Base-by-base conservation (phyloP, 257 asterid genomes). In the Solanum raphanifolium region DNA sequence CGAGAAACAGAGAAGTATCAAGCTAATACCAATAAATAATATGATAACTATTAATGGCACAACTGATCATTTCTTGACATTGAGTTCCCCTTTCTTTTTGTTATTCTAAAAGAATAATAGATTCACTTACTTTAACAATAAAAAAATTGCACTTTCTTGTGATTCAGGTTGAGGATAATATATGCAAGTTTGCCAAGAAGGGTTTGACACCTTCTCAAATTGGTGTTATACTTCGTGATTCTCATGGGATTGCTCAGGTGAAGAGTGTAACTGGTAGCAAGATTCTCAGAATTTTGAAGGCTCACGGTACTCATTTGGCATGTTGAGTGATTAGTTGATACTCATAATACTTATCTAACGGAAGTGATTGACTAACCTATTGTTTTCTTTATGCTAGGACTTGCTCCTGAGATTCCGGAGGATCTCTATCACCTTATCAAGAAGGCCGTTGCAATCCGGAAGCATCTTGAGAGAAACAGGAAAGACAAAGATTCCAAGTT, bases 231-330 rank as follows among this genome's bases (percentile, higher is more conserved):
- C 93, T 91, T 79, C 90, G 91, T 88, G 93, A 91, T 81, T 91
- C 93, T 52, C 93, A 91, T 62, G 93, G 93, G 0, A 89, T 89
- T 86, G 91, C 93, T 38, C 93, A 89, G 86, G 93, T 91, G 86
- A 91, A 91, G 86, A 91, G 91, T 68, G 91, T 91, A n/a, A 91
- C 93, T 27, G 93, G 91, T 6, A 90, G 87, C 91, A 91, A 91
- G 89, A 88, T 91, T 58, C 34, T 89, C 84, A 71, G 90, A 83
- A 91, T 91, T 39, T 87, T 91, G 81, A 90, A 90, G 88, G 92
- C 89, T 55, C 91, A 91, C 60, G 90, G 91, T 91, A 75, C 13
- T 78, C 23, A 41, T 78, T 78, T 27, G 69, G 84, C 36, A 12
- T 7, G 15, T 78, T 78, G 58, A 27, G 36, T 46, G 62, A 78